phyloP scores from a whole-genome alignment of 306 rosid genomes.

The Senna siamea region DNA sequence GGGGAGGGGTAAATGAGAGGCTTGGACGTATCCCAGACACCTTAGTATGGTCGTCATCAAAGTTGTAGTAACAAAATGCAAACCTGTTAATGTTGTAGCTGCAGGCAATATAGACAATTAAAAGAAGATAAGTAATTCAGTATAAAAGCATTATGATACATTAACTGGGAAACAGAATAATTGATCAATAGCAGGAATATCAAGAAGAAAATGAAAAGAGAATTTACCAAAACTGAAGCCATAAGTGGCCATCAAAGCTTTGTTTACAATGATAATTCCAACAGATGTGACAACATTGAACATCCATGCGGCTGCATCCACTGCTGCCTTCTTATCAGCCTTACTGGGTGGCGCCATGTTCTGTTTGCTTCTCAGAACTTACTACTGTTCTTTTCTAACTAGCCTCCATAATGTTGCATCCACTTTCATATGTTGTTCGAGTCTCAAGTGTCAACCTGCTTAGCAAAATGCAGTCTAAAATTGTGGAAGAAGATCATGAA shows the following conservation, averaged over 20 bases:
- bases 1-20: conserved; percentile 65
- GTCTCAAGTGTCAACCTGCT: conserved; percentile 7
- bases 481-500: conserved; percentile 8
- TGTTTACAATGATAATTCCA: too few species aligned
- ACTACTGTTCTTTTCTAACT: conserved; percentile 34
- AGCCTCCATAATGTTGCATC: conserved; percentile 40
- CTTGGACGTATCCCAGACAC: conserved; percentile 73
- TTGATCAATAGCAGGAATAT: too few species aligned
- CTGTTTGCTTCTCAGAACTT: conserved; percentile 28
- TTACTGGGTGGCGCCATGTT: conserved; percentile 65
- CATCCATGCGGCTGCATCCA: conserved; percentile 84
- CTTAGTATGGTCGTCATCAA: conserved; percentile 65
- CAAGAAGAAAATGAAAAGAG: not conserved
- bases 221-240: conserved; percentile 85
- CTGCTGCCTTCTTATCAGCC: conserved; percentile 75
- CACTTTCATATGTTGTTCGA: conserved; percentile 21
- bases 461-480: conserved; percentile 17
- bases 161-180: conserved; percentile 7
- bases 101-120: conserved; percentile 40
- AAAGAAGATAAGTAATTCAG: conserved; percentile 7
- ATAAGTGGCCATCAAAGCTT: conserved; percentile 83
- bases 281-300: conserved; percentile 86
- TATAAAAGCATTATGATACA: not conserved
- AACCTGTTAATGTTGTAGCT: conserved; percentile 85
- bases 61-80: conserved; percentile 79